Conservation (phyloP, 2,329 filamentous ascomycete genomes). For the Trichoderma endophyticum region DNA sequence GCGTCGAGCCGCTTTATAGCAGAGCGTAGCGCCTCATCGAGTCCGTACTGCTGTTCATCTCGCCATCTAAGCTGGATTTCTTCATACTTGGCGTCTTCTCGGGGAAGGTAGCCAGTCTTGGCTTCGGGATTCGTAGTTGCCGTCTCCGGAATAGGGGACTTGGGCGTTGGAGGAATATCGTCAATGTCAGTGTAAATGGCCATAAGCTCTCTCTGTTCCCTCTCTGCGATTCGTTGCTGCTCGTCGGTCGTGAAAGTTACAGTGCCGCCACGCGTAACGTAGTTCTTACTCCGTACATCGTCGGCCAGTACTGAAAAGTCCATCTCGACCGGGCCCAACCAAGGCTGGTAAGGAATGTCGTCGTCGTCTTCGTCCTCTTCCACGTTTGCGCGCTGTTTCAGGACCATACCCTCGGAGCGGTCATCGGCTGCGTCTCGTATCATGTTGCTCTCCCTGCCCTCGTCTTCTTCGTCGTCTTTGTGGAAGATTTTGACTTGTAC, state of each 20-base stretch:
- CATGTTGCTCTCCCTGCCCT: slow-evolving; percentile 64
- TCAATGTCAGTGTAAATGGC: slow-evolving; percentile 53
- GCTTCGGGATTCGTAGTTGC: slow-evolving; percentile 23
- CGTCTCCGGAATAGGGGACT: slow-evolving; percentile 46
- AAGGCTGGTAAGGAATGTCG: slow-evolving; percentile 51
- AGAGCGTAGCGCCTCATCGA: slow-evolving; percentile 40
- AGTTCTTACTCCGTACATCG: slow-evolving; percentile 47
- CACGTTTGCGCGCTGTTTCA: slow-evolving; percentile 51
- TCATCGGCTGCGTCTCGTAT: slow-evolving; percentile 70
- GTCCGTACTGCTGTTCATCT: slow-evolving; percentile 46
- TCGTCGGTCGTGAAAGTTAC: slow-evolving; percentile 52
- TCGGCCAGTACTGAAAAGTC: slow-evolving; percentile 48
- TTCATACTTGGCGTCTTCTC: slow-evolving; percentile 40
- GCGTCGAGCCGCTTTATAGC: slow-evolving; percentile 44
- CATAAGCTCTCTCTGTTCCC: slow-evolving; percentile 60
- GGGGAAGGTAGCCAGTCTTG: slow-evolving; percentile 38
- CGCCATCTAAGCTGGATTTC: slow-evolving; percentile 50
- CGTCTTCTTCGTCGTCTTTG: slow-evolving; percentile 68
- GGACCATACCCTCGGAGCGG: slow-evolving; percentile 67
- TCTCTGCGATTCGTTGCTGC: slow-evolving; percentile 53
- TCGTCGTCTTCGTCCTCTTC: slow-evolving; percentile 58
- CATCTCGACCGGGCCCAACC: slow-evolving; percentile 46
- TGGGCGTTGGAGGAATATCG: slow-evolving; percentile 56
- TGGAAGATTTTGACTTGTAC: slow-evolving; percentile 67
- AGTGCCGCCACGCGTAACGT: slow-evolving; percentile 52